These are phyloP conservation scores for Plasmodium cynomolgi DNA, from an alignment of 169 alveolate species.

Conservation along the genomic window DNA sequence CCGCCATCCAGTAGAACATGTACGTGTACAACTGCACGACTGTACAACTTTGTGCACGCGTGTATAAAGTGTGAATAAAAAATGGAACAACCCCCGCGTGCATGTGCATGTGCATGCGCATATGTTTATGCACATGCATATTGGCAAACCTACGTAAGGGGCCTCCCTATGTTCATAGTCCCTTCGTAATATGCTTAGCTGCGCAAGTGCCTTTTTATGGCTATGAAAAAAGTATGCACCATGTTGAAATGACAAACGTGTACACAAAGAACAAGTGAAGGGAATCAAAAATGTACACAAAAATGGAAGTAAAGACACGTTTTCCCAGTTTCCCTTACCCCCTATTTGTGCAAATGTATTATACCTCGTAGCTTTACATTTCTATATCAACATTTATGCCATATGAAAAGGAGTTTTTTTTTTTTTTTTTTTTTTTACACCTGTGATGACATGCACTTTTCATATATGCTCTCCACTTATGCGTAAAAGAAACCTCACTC, in stretches of 20 bases:
- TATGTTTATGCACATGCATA: neutral
- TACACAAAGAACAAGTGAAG: neutral
- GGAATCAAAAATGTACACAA: neutral
- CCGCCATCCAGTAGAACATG: neutral
- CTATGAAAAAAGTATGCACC: neutral
- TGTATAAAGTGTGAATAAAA: neutral
- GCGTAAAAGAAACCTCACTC: neutral
- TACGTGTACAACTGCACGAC: neutral
- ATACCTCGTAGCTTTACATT: neutral
- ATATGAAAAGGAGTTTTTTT: neutral
- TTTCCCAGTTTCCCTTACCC: neutral
- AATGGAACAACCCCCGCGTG: neutral
- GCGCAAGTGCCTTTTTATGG: neutral
- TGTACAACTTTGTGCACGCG: neutral
- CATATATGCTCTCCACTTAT: neutral
- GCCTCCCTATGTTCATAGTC: neutral
- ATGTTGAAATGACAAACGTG: neutral
- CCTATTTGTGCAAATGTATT: neutral
- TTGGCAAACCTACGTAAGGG: neutral
- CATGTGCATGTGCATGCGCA: neutral
- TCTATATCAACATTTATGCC: neutral
- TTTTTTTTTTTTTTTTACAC: neutral
- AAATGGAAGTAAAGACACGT: neutral
- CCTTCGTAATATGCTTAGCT: neutral
- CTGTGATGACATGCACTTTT: neutral